Base-by-base conservation (phyloP, 441 rosid genomes). In the Eutrema salsugineum region DNA sequence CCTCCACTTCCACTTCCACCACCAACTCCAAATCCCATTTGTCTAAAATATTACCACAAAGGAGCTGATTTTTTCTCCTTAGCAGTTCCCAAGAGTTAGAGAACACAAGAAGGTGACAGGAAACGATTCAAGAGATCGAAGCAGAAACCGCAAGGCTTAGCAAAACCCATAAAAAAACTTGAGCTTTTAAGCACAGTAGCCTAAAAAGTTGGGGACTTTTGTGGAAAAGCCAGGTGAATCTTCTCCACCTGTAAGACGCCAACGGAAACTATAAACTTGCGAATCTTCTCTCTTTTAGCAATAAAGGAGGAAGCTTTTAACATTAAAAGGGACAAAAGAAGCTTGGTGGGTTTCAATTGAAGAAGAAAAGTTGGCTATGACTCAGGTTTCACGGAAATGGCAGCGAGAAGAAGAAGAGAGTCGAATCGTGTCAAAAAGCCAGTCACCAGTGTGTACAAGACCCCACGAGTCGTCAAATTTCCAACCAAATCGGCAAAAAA, bases 21-120 rank as follows among this genome's bases (percentile, higher is more conserved):
- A 59, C 79, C 86, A 60, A 79, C 88, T 30, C 55, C 76, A 80
- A 72, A 76, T 77, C 82, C 82, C 84, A 78, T 86, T 74, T 72
- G 67, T 76, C 78, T 56, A 1, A 57, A 77, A 63, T 47, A 35
- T 39, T 11, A 65, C 59, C 78, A 71, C 55, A 79, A 67, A 72
- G 47, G 65, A 67, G 78, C 33, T 38, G 39, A 54, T 59, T 73
- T 64, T 33, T 68, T 53, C 66, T 6, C 66, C 54, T 46, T 27
- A 20, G 0, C 33, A 27, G 56, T 59, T 63, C 46, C 22, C 46
- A 65, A 17, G 5, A 63, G 54, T 15, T 17, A n/a, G 66, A 30
- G 53, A 44, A 61, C 28, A 51, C 70, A 50, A 69, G 56, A 71
- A 68, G 47, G 65, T 56, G 48, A 68, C 64, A 66, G 36, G 39